Evolutionary conservation across 768 basidiomycete genomes (phyloP).

Genomic region (Lanmaoa pseudosensibilis): DNA sequence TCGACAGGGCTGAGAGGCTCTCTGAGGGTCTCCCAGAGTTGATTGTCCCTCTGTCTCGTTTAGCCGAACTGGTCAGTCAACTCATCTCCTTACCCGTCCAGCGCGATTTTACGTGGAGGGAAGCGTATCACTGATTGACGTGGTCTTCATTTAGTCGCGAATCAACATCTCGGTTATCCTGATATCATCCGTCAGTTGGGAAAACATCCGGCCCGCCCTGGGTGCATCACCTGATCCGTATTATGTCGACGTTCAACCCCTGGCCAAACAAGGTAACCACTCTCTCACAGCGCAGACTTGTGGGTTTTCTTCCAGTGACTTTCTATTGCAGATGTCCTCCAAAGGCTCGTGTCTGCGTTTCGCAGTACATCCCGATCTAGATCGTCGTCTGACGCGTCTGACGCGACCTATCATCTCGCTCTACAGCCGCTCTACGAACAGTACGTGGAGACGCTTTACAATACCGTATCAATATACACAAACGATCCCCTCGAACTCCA

Average conservation of each 20-base stretch:
- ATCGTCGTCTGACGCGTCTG: slow-evolving; percentile 4
- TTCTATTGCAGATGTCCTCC: slow-evolving; percentile 30
- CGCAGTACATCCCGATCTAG: slow-evolving; percentile 9
- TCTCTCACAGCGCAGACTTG: not conserved
- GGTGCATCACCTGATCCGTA: slow-evolving; percentile 76
- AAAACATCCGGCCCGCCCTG: slow-evolving; percentile 64
- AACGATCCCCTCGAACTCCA: slow-evolving; percentile 67
- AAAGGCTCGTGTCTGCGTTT: slow-evolving; percentile 43
- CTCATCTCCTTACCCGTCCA: not conserved
- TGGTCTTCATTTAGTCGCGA: slow-evolving; percentile 48
- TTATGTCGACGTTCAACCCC: slow-evolving; percentile 54
- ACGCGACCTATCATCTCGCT: slow-evolving; percentile 50
- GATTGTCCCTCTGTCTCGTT: slow-evolving; percentile 66
- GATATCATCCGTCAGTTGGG: slow-evolving; percentile 67
- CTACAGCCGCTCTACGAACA: slow-evolving; percentile 63
- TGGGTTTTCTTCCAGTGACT: not conserved
- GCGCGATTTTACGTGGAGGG: not conserved
- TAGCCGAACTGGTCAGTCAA: slow-evolving; percentile 64
- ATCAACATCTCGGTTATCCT: slow-evolving; percentile 61
- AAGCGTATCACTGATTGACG: slow-evolving; percentile 1
- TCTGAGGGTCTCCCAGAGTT: slow-evolving; percentile 62
- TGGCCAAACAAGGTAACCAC: slow-evolving; percentile 60
- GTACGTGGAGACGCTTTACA: slow-evolving; percentile 58
- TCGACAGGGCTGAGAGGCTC: slow-evolving; percentile 70
- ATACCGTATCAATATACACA: slow-evolving; percentile 62